Evolutionary conservation across 371 early-diverging fungal species (phyloP).

Genomic region (Rhizopus delemar): DNA sequence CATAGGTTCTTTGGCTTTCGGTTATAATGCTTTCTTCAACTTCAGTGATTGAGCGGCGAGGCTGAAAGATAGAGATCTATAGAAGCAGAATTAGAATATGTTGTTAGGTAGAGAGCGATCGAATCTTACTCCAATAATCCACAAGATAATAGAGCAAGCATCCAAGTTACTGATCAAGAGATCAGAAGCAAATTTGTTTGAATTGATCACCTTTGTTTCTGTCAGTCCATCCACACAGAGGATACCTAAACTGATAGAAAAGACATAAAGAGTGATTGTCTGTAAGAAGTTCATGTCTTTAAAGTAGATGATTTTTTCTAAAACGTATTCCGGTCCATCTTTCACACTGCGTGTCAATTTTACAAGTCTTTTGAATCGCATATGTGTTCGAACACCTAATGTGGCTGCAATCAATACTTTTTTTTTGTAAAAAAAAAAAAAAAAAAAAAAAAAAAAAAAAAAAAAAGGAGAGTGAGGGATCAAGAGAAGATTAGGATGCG

Average conservation of each 20-base stretch:
- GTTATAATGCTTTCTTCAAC: constrained; percentile 3
- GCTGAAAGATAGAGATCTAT: constrained; percentile 50
- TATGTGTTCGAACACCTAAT: constrained; percentile 45
- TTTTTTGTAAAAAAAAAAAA: not conserved
- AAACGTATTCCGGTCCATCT: constrained; percentile 15
- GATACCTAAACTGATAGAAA: constrained; percentile 30
- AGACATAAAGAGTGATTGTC: constrained; percentile 32
- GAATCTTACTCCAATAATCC: constrained; percentile 43
- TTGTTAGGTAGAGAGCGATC: not conserved
- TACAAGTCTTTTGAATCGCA: constrained; percentile 37
- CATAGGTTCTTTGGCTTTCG: not conserved
- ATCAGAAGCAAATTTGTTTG: constrained; percentile 40
- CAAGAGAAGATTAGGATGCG: too few species aligned
- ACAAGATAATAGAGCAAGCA: constrained; percentile 31
- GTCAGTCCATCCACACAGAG: constrained; percentile 50
- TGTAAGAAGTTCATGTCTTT: constrained; percentile 53
- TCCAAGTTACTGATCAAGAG: constrained; percentile 40
- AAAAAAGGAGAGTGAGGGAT: too few species aligned
- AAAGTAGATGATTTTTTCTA: constrained; percentile 48
- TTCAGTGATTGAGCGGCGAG: constrained; percentile 20
- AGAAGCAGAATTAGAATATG: not conserved
- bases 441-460: too few species aligned
- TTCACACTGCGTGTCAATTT: constrained; percentile 24
- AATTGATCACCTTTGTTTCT: constrained; percentile 22
- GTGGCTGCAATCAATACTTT: constrained; percentile 36